Evolutionary conservation across 164 flowering plant genomes (phyloP), one percentile per base, ranked within the genome.

Genomic region (Sextonia rubra): DNA sequence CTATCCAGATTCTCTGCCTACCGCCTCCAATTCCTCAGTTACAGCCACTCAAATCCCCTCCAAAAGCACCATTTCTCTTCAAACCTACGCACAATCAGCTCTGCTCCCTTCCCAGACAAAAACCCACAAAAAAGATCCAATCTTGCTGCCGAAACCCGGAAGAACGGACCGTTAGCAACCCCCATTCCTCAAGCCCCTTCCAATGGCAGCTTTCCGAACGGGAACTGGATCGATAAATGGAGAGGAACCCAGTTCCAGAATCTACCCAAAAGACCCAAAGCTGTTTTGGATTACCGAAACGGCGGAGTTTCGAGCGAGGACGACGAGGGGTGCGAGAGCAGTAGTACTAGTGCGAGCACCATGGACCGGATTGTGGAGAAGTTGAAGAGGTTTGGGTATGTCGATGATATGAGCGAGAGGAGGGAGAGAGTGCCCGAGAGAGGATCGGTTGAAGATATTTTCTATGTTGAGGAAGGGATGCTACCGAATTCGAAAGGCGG

Each of bases 291-390:
- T 78, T 91, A 87, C 72, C 68, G 80, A 61, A 74, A 72, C 52
- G 66, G 69, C 27, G 76, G 76, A 47, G 66, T 69, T 69, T 77
- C 81, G 26, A 73, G 82, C 22, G 80, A 72, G 22, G 80, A 81
- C 56, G 87, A 75, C 63, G 71, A 55, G 32, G 73, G 65, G 68
- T 73, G 70, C 25, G 74, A 68, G 62, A 80, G 78, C 68, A 66
- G 68, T 55, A 76, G 69, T 69, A 79, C 72, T 63, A 74, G 90
- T 52, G 81, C 88, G 37, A 90, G 92, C 74, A 91, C 94, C 22
- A 95, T 95, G 98, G 92, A 86, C 48, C 87, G 82, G 74, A 93
- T 95, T 73, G 94, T 95, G 64, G 88, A 87, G 83, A 95, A 87
- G 65, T 80, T 95, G 85, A 93, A 84, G 84, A 85, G 88, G 69